These are phyloP conservation scores for Xylaria curta DNA, from an alignment of 495 filamentous ascomycete genomes.

Conservation along the genomic window DNA sequence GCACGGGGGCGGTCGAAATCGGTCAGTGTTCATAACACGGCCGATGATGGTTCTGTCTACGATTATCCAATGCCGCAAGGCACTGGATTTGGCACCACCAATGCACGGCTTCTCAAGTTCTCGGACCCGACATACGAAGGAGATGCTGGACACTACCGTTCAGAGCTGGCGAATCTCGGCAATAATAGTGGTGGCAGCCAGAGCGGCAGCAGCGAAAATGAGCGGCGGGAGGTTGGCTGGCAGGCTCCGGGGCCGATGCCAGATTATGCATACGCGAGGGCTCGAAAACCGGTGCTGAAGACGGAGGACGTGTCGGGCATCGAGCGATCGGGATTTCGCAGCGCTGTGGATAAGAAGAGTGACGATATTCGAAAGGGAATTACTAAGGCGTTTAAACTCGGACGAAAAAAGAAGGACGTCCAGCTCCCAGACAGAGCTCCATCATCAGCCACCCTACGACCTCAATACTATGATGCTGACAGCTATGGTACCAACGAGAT, in stretches of 20 bases:
- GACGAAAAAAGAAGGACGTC: constrained; percentile 46
- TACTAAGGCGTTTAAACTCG: constrained; percentile 54
- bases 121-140: constrained; percentile 43
- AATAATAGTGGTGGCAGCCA: constrained; percentile 48
- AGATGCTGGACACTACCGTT: constrained; percentile 39
- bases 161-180: constrained; percentile 34
- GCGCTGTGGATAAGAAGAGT: constrained; percentile 60
- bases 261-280: constrained; percentile 53
- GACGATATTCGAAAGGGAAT: constrained; percentile 57
- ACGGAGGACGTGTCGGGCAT: constrained; percentile 58
- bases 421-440: constrained; percentile 41
- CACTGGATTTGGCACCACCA: constrained; percentile 49
- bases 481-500: constrained; percentile 39
- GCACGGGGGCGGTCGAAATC: constrained; percentile 40
- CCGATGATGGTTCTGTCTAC: constrained; percentile 47
- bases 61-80: constrained; percentile 44
- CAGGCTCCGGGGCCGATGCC: constrained; percentile 41
- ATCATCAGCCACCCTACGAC: constrained; percentile 47
- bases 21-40: constrained; percentile 34
- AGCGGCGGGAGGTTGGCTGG: constrained; percentile 36
- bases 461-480: constrained; percentile 33
- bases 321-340: constrained; percentile 58
- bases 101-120: constrained; percentile 51
- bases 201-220: constrained; percentile 47
- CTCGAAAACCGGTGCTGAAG: constrained; percentile 49